These are phyloP conservation scores for Metschnikowia lachancei DNA, from an alignment of 805 yeast genomes.

Conservation along the genomic window DNA sequence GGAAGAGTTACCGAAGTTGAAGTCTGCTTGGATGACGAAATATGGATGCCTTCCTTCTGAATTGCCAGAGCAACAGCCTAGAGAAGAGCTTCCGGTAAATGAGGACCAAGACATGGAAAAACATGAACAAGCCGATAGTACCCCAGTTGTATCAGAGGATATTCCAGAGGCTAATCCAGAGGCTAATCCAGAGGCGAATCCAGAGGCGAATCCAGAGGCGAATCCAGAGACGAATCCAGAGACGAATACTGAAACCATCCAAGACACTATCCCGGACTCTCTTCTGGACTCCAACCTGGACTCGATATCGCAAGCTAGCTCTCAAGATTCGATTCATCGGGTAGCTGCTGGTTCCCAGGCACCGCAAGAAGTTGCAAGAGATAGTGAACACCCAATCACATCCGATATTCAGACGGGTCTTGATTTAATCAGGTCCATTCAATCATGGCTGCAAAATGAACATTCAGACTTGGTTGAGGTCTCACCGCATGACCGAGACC, in stretches of 20 bases:
- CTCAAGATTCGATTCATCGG: not conserved
- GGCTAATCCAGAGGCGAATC: too few species aligned
- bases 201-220: too few species aligned
- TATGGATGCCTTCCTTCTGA: not conserved
- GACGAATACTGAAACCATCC: not conserved
- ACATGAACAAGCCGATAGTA: too few species aligned
- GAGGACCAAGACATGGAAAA: not conserved
- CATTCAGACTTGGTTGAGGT: not conserved
- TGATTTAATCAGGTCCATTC: not conserved
- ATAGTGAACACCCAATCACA: too few species aligned
- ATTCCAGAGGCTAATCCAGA: too few species aligned
- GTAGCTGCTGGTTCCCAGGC: not conserved
- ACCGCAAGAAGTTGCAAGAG: too few species aligned
- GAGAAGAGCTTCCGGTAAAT: not conserved
- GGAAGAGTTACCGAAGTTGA: constrained; percentile 17
- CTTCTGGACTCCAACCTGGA: too few species aligned
- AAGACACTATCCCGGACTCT: not conserved
- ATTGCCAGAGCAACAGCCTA: not conserved
- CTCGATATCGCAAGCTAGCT: not conserved
- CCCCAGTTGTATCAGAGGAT: too few species aligned
- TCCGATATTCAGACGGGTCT: too few species aligned
- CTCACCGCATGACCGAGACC: constrained; percentile 1
- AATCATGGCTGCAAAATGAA: not conserved
- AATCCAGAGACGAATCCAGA: not conserved
- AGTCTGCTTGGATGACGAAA: not conserved